Evolutionary conservation across 192 early-diverging fungal species (phyloP), one percentile per base, ranked within the genome.

Genomic region (Piromyces sp.): DNA sequence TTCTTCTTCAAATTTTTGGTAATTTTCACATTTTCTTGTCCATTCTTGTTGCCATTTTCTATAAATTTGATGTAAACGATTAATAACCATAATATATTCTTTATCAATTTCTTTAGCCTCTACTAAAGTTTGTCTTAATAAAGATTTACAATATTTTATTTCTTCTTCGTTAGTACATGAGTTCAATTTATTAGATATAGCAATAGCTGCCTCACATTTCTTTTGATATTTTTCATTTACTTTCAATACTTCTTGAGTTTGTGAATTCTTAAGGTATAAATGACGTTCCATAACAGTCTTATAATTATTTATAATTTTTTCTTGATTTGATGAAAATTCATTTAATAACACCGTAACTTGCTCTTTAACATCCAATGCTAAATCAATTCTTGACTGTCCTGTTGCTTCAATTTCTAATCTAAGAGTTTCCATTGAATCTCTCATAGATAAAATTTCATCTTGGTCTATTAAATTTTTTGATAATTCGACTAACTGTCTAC

Each of bases 1-100:
- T 81, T 94, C 89, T 82, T 94, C 93, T 84, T 95, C 93, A 29
- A 91, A 82, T 37, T 85, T 84, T 87, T 90, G 87, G 82, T 81
- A 88, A 78, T 89, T 86, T 84, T 89, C 80, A 29, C 79, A 68
- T 80, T 80, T 38, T 81, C 28, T 79, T 30, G 36, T 38, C 42
- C 85, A 87, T 78, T 90, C 88, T 9, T 84, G 80, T 82, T 86
- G 84, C 90, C 90, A 91, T 38, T 81, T 83, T 17, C 78, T 19
- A 81, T 87, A 86, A 30, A 88, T 84, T 40, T 91, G 89, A 30
- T 38, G 82, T 29, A 91, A 82, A 78, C 86, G 83, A 30, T 87
- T 87, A 26, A 88, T 84, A 9, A 83, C 82, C 22, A 81, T 80
- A 37, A 85, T 29, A 80, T 91, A 90, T 13, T 91, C 90, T 13